Conservation (phyloP, 306 rosid genomes). For the Glycine soja region DNA sequence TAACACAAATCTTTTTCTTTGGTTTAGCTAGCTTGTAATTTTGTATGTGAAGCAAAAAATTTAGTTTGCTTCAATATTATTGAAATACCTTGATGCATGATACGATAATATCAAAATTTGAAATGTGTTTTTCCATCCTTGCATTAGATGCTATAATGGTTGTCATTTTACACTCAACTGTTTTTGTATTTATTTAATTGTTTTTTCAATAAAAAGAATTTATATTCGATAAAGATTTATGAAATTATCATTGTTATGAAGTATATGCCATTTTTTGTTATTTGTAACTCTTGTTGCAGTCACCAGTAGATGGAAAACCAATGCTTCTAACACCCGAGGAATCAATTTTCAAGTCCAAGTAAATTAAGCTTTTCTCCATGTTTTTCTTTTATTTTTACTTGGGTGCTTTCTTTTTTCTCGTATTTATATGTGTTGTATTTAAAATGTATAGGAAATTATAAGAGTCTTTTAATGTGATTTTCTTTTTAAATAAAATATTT, state of each 20-base stretch:
- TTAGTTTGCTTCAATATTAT: too few species aligned
- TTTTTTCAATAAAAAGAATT: background rate
- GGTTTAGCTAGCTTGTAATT: too few species aligned
- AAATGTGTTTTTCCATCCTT: background rate
- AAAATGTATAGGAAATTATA: constrained; percentile 9
- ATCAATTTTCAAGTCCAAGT: constrained; percentile 87
- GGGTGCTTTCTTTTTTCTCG: background rate
- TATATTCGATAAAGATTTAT: background rate
- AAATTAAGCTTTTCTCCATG: constrained; percentile 21
- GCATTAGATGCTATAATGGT: constrained; percentile 5
- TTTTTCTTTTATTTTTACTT: background rate
- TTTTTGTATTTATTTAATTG: background rate
- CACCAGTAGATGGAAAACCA: constrained; percentile 97
- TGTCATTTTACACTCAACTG: background rate
- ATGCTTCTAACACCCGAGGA: constrained; percentile 99
- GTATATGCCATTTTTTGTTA: constrained; percentile 36
- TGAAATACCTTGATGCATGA: background rate
- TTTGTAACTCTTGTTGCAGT: constrained; percentile 62
- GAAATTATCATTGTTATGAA: constrained; percentile 36
- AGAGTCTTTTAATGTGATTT: constrained; percentile 16
- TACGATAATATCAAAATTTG: constrained; percentile 16
- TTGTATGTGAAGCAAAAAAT: too few species aligned
- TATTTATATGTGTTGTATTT: constrained; percentile 1
- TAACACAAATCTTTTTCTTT: too few species aligned
- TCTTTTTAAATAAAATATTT: constrained; percentile 33